Evolutionary conservation across 148 eudicot genomes (phyloP), one percentile per base, ranked within the genome.

Genomic region (Dysphania ambrosioides): DNA sequence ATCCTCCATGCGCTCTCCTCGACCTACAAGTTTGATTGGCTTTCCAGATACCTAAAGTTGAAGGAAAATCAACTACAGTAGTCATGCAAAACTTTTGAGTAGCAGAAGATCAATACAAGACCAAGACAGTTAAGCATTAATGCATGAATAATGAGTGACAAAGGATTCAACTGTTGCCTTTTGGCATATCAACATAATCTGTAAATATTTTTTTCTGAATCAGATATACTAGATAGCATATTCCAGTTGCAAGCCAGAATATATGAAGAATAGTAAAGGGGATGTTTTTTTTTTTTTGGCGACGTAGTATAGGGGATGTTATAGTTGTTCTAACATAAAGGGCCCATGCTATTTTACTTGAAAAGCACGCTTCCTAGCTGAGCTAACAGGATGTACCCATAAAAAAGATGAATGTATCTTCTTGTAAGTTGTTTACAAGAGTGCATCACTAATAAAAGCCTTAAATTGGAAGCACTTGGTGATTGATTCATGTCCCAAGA

Each of bases 1-100:
- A 79, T 94, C 98, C 78, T 94, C 97, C 98, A 94, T 94, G 36
- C 93, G 90, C 81, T 94, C 98, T 56, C 98, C 98, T 68, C 98
- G 87, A 30, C 98, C 97, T 31, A 94, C 98, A 73, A 94, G 98
- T 77, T 94, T 94, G 81, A 94, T 92, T 80, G 98, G 98, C 88
- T 90, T 94, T 82, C 98, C 98, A 55, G 98, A 94, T 55, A 94
- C 98, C 98, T 94, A 79, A 68, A 57, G 68, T 70, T 67, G 64
- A 66, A 66, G 60, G 56, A 24, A 56, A 42, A 63, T 55, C 57
- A 75, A 49, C 19, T 7, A 41, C 27, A 49, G 64, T 51, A n/a
- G 31, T 32, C 12, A 23, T 32, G 8, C 55, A 51, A 58, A 49
- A 63, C 27, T 36, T 30, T 44, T 75, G 4, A 30, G 23, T 59